Percentiles rank a stretch among this genome's conserved stretches.
phyloP scores from a whole-genome alignment of 495 filamentous ascomycete species.

The Penicillium chermesinum region DNA sequence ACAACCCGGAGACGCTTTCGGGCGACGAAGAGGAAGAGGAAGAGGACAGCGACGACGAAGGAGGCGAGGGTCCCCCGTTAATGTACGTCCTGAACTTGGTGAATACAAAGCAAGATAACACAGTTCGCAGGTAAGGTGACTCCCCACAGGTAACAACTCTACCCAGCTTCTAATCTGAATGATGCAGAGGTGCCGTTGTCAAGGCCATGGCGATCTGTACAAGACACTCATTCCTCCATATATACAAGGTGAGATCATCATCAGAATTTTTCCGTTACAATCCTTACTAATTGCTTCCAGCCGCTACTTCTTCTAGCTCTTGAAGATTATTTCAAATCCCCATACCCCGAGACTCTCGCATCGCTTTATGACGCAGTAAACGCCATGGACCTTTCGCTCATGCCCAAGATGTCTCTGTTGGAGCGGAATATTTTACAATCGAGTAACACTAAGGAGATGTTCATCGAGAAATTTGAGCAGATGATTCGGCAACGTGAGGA shows the following conservation, averaged over 20 bases:
- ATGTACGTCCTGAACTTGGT: conserved; percentile 97
- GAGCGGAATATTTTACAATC: conserved; percentile 83
- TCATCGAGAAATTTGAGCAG: conserved; percentile 93
- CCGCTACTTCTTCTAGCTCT: conserved; percentile 90
- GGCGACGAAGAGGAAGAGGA: conserved; percentile 23
- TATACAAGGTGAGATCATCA: conserved; percentile 71
- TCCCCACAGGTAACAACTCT: not conserved
- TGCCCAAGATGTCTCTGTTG: conserved; percentile 79
- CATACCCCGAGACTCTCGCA: conserved; percentile 82
- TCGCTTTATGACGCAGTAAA: conserved; percentile 90
- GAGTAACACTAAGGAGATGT: conserved; percentile 91
- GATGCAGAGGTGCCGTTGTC: conserved; percentile 76
- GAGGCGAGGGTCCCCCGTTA: conserved; percentile 74
- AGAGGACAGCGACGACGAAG: conserved; percentile 54
- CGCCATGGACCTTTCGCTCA: conserved; percentile 89
- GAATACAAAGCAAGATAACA: conserved; percentile 94
- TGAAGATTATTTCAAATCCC: conserved; percentile 95
- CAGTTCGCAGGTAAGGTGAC: conserved; percentile 63
- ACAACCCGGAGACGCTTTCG: conserved; percentile 42
- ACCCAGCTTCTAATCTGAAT: not conserved
- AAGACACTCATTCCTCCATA: conserved; percentile 95
- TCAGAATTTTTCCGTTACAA: conserved; percentile 1
- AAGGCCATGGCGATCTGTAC: conserved; percentile 99
- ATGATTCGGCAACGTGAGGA: conserved; percentile 71
- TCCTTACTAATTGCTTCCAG: conserved; percentile 39